Base-by-base conservation (phyloP, 2,329 filamentous ascomycete genomes). In the Berkeleyomyces rouxiae region DNA sequence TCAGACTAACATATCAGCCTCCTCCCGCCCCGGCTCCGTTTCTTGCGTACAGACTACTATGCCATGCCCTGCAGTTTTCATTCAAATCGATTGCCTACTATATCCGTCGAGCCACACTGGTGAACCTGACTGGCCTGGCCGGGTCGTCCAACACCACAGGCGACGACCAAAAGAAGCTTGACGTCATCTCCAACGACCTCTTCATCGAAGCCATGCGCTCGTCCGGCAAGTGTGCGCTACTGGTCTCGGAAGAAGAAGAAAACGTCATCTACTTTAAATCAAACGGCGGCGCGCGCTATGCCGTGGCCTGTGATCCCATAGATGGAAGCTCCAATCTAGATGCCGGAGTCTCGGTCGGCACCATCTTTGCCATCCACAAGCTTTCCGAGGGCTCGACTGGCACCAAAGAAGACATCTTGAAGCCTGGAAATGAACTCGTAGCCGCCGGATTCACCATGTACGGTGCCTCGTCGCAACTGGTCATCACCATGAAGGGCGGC, bases 81-180 rank as follows among this genome's bases (percentile, higher is more conserved):
- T 99, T 99, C 86, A 99, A 99, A 80, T 95, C 90, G 68, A 99
- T 99, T 74, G 90, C 93, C 70, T 96, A 97, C 81, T 99, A 96
- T 80, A 99, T 99, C 75, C 91, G 92, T 70, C 87, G 93, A 74
- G 90, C 92, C 43, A 92, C 90, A 33, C 79, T 99, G 67, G 92
- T 97, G 77, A 96, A 96, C 79, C 83, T 99, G 66, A 95, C 90
- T 61, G 93, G 93, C 66, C 84, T 99, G 58, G 93, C 93, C 66
- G 93, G 93, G 65, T 93, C 92, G 65, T 89, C 90, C 68, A 99
- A 99, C 77, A 89, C 81, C 61, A 97, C 93, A 2, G 93, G 93
- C 67, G 93, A 99, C 74, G 93, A 97, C 73, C 93, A 99, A 75
- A 99, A 99, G 84, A 99, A 99, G 79, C 88, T 99, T 66, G 93